These are phyloP conservation scores for Rubus idaeus DNA, from an alignment of 306 rosid genomes.

Conservation along the genomic window DNA sequence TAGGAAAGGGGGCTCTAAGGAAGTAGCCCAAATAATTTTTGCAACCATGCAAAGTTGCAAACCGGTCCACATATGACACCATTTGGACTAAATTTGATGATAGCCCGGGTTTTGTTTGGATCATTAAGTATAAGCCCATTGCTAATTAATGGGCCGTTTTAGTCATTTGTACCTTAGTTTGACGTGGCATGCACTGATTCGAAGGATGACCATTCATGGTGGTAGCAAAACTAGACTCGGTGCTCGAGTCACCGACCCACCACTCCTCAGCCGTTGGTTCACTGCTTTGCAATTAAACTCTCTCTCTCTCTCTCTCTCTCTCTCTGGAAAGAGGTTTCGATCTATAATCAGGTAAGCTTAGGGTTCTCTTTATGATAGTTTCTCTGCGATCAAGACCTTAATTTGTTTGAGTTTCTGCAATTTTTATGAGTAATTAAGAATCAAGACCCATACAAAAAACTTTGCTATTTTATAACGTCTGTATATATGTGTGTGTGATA, in stretches of 20 bases:
- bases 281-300: not conserved
- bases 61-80: too few relatives aligned
- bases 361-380: not conserved
- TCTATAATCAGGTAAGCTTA: slow-evolving; percentile 4
- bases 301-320: too few relatives aligned
- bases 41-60: too few relatives aligned
- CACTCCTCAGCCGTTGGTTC: slow-evolving; percentile 3
- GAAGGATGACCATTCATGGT: not conserved
- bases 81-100: too few relatives aligned
- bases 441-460: not conserved
- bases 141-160: not conserved
- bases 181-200: not conserved
- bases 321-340: not conserved
- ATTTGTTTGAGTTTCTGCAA: not conserved
- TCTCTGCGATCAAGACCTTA: not conserved
- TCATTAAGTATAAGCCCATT: not conserved
- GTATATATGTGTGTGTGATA: too few relatives aligned
- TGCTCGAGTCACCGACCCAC: not conserved
- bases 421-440: not conserved
- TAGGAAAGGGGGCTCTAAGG: too few relatives aligned
- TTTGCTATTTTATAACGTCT: too few relatives aligned
- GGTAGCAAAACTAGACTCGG: not conserved
- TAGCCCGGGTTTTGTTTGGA: not conserved
- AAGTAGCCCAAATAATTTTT: too few relatives aligned
- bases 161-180: too few relatives aligned